Percentiles rank a stretch among this genome's conserved stretches.
Conservation (phyloP, 2,329 filamentous ascomycete genomes). For the Cercospora nicotianae region DNA sequence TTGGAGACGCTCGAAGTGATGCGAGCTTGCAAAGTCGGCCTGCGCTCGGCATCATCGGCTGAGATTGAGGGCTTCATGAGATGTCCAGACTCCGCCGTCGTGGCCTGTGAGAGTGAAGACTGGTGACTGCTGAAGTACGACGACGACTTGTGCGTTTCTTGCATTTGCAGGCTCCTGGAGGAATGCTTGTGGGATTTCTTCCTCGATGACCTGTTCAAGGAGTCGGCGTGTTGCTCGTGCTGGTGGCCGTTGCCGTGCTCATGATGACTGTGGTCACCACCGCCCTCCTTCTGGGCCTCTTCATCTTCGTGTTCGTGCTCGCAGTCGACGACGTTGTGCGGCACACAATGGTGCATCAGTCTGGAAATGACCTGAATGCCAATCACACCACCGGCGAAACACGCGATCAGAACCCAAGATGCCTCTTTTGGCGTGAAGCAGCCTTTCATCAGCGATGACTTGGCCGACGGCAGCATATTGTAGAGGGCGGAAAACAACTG, state of each 20-base stretch:
- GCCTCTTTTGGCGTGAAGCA: slow-evolving; percentile 67
- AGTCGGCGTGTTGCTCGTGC: slow-evolving; percentile 14
- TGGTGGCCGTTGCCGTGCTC: slow-evolving; percentile 20
- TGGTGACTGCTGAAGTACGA: slow-evolving; percentile 30
- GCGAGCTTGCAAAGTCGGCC: slow-evolving; percentile 45
- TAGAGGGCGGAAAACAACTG: slow-evolving; percentile 90
- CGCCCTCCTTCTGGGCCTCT: slow-evolving; percentile 24
- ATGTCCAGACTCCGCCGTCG: slow-evolving; percentile 1
- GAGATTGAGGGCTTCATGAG: neutral
- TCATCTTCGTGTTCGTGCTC: slow-evolving; percentile 62
- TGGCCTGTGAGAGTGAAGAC: slow-evolving; percentile 10
- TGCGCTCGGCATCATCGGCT: slow-evolving; percentile 14
- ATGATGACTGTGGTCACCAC: slow-evolving; percentile 29
- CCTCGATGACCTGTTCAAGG: slow-evolving; percentile 16
- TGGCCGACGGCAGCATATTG: slow-evolving; percentile 88
- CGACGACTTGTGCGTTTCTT: slow-evolving; percentile 26
- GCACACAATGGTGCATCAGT: slow-evolving; percentile 70
- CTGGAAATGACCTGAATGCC: slow-evolving; percentile 74
- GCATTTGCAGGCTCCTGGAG: slow-evolving; percentile 19
- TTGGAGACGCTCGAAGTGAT: slow-evolving; percentile 49
- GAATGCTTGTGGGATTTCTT: slow-evolving; percentile 14
- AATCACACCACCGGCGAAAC: slow-evolving; percentile 70
- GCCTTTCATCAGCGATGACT: slow-evolving; percentile 70
- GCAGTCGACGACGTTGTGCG: slow-evolving; percentile 78
- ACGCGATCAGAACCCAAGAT: slow-evolving; percentile 66